phyloP scores from a whole-genome alignment of 2,329 filamentous ascomycete genomes.

The Aspergillus neotritici region DNA sequence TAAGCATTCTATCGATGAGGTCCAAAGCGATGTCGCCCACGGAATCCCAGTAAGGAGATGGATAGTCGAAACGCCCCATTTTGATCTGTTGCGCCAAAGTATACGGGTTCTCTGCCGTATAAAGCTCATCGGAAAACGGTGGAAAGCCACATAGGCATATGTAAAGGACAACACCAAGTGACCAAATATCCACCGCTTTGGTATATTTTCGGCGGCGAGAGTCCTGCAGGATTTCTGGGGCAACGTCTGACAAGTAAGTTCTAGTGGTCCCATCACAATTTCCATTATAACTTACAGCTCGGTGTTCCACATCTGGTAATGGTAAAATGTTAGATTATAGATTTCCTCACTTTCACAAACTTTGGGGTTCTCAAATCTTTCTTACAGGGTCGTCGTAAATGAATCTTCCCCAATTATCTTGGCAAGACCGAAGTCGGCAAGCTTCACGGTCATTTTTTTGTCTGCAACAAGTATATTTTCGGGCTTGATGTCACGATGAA shows the following conservation, averaged over 20 bases:
- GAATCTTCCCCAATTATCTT: conserved; percentile 99
- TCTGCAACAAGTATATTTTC: conserved; percentile 91
- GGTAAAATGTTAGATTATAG: conserved; percentile 9
- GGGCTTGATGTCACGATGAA: conserved; percentile 95
- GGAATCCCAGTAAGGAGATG: conserved; percentile 91
- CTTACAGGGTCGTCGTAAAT: conserved; percentile 85
- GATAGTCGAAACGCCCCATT: conserved; percentile 83
- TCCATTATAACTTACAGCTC: conserved; percentile 57
- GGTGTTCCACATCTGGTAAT: conserved; percentile 71
- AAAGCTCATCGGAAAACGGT: conserved; percentile 92
- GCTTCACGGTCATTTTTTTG: conserved; percentile 77
- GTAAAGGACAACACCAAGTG: conserved; percentile 93
- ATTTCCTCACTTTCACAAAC: not conserved
- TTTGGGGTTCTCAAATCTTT: conserved; percentile 25
- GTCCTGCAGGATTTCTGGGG: conserved; percentile 87
- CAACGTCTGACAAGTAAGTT: conserved; percentile 58
- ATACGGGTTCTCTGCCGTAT: conserved; percentile 74
- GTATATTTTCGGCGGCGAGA: conserved; percentile 81
- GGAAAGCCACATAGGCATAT: conserved; percentile 96
- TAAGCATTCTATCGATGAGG: conserved; percentile 90
- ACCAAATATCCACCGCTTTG: conserved; percentile 93
- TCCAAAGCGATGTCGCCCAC: conserved; percentile 84
- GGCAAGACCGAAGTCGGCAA: conserved; percentile 93
- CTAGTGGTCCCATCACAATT: not conserved
- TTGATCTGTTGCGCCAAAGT: conserved; percentile 85